Base-by-base conservation (phyloP, 2,329 filamentous ascomycete genomes). In the Paraphaeosphaeria minitans region DNA sequence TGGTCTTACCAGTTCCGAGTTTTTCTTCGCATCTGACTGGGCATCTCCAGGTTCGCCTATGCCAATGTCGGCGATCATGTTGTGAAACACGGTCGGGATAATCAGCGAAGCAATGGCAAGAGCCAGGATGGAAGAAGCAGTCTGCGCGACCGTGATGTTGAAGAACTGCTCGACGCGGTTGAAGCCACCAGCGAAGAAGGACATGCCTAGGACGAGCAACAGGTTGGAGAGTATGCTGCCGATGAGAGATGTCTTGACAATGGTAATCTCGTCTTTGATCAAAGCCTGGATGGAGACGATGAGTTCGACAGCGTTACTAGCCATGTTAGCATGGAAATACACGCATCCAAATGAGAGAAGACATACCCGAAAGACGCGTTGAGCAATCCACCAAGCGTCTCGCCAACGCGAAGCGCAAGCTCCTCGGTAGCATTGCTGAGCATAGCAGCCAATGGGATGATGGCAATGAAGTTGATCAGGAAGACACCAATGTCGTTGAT, bases 151-250 rank as follows among this genome's bases (percentile, higher is more conserved):
- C 0, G 91, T 94, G 35, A 90, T 87, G 80, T 97, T 97, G 84
- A 97, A 98, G 76, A 87, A 89, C 75, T 97, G 94, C 74, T 96
- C 90, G 29, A 85, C 72, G 29, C 93, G 87, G 59, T 90, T 88
- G 66, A 96, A 75, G 4, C 92, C 92, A 51, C 92, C 93, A 60
- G 91, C 89, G 80, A 96, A 95, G 82, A 96, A 97, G 74, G 89
- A 95, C 87, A 93, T 96, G 56, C 92, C 93, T 82, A 97, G 81
- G 53, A 97, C 92, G 14, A 97, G 85, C 3, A 97, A 84, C 58
- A 98, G 78, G 74, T 97, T 97, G 43, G 93, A 97, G 22, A 97
- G 82, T 75, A 97, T 96, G 76, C 89, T 93, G 56, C 93, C 93
- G 62, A 97, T 91, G 29, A 98, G 82, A 0, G 93, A 97, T 0